Percentiles rank a stretch among this genome's conserved stretches.
Evolutionary conservation across 371 early-diverging fungal species (phyloP).

Genomic region (Capniomyces stellatus): DNA sequence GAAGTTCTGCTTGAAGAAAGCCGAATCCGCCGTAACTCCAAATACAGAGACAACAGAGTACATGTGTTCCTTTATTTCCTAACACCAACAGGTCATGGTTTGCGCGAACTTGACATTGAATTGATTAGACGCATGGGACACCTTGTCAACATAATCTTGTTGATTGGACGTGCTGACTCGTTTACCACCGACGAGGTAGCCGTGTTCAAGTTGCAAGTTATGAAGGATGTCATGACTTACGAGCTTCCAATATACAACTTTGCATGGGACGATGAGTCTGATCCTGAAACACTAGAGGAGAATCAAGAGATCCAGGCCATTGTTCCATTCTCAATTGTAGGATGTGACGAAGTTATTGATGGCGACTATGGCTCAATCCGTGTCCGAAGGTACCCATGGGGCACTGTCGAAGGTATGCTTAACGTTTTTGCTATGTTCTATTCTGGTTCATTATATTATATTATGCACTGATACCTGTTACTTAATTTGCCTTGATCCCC

Average conservation of each 20-base stretch:
- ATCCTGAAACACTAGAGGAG: constrained; percentile 88
- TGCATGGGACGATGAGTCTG: constrained; percentile 46
- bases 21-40: constrained; percentile 82
- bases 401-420: constrained; percentile 87
- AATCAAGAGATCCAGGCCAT: constrained; percentile 80
- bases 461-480: constrained; percentile 86
- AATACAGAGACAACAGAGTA: constrained; percentile 91
- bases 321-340: constrained; percentile 92
- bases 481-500: constrained; percentile 76
- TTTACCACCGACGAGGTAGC: constrained; percentile 51
- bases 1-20: constrained; percentile 81
- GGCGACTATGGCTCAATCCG: constrained; percentile 49
- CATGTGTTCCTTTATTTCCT: constrained; percentile 96
- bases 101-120: constrained; percentile 94
- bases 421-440: constrained; percentile 87
- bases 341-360: constrained; percentile 71
- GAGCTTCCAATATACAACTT: constrained; percentile 80
- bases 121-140: constrained; percentile 82
- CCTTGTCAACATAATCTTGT: constrained; percentile 89
- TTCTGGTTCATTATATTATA: constrained; percentile 83
- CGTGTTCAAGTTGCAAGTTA: constrained; percentile 73
- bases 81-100: constrained; percentile 88
- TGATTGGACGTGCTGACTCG: constrained; percentile 62
- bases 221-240: constrained; percentile 84
- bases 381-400: constrained; percentile 99